A percentile compares a stretch with the other conserved stretches of the same genome.
Evolutionary conservation across 108 stramenopile species (phyloP).

Genomic region (Schizochytrium sp.): DNA sequence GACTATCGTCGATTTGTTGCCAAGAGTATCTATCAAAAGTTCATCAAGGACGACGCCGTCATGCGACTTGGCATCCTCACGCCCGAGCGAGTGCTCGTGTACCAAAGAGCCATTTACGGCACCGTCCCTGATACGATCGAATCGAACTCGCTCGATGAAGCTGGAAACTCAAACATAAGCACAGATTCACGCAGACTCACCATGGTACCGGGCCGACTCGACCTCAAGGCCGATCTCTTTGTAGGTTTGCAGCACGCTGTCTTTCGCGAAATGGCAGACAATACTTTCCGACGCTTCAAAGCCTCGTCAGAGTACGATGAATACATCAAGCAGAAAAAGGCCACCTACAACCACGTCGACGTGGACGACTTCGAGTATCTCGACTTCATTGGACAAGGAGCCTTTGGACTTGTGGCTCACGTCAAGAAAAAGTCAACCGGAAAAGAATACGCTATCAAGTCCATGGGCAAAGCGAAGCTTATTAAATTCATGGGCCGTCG

Average conservation of each 20-base stretch:
- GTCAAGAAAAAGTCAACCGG: conserved; percentile 15
- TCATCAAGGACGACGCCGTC: conserved; percentile 33
- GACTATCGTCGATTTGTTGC: conserved; percentile 41
- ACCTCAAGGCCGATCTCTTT: conserved; percentile 30
- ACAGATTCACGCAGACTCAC: background rate
- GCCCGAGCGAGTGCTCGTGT: background rate
- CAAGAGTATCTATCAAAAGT: conserved; percentile 48
- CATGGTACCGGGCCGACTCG: background rate
- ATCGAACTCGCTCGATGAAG: background rate
- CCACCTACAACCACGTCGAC: conserved; percentile 25
- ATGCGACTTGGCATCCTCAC: conserved; percentile 26
- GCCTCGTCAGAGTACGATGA: conserved; percentile 12
- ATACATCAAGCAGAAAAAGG: conserved; percentile 19
- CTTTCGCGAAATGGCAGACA: conserved; percentile 46
- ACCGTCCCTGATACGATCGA: background rate
- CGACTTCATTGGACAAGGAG: conserved; percentile 45
- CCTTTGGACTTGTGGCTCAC: conserved; percentile 45
- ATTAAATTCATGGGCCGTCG: background rate
- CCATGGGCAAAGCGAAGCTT: conserved; percentile 37
- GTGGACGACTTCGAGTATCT: conserved; percentile 49
- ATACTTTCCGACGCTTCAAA: conserved; percentile 40
- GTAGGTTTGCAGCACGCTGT: conserved; percentile 28
- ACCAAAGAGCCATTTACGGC: conserved; percentile 23
- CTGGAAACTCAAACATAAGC: background rate
- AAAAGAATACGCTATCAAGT: conserved; percentile 46